Evolutionary conservation across 306 rosid species (phyloP).

Genomic region (Vigna mungo): DNA sequence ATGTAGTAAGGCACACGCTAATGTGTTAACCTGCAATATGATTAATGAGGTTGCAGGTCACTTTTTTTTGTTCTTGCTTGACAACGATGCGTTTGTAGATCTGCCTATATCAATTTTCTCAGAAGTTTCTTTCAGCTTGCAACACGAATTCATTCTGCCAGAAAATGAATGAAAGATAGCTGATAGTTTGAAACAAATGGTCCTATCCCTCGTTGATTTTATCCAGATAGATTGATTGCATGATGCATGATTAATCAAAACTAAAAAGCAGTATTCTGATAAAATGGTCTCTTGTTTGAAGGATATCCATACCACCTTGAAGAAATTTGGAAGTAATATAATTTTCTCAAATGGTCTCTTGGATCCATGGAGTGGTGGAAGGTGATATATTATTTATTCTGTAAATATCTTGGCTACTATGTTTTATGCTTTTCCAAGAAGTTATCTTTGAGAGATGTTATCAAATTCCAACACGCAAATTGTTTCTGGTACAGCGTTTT

Average conservation of each 20-base stretch:
- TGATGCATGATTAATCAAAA: constrained; percentile 15
- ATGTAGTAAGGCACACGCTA: constrained; percentile 10
- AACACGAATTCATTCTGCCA: not conserved
- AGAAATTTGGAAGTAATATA: constrained; percentile 78
- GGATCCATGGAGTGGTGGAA: constrained; percentile 97
- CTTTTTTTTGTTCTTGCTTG: not conserved
- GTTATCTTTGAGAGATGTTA: constrained; percentile 3
- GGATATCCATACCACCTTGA: constrained; percentile 63
- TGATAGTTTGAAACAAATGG: constrained; percentile 18
- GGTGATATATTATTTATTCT: constrained; percentile 54
- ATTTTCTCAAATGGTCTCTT: constrained; percentile 85
- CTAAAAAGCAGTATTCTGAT: constrained; percentile 20
- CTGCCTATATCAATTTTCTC: not conserved
- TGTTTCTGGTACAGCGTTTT: constrained; percentile 69
- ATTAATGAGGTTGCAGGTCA: constrained; percentile 8
- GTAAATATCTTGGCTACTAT: constrained; percentile 15
- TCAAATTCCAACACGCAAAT: constrained; percentile 37
- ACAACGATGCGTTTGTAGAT: not conserved
- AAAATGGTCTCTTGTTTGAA: constrained; percentile 45
- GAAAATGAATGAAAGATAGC: constrained; percentile 3
- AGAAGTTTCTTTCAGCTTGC: not conserved
- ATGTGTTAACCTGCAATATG: constrained; percentile 3
- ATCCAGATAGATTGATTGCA: not conserved
- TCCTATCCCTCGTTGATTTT: constrained; percentile 26
- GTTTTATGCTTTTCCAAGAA: constrained; percentile 7